Base-by-base conservation (phyloP, 1,139 yeast genomes). In the Candida smagusa region DNA sequence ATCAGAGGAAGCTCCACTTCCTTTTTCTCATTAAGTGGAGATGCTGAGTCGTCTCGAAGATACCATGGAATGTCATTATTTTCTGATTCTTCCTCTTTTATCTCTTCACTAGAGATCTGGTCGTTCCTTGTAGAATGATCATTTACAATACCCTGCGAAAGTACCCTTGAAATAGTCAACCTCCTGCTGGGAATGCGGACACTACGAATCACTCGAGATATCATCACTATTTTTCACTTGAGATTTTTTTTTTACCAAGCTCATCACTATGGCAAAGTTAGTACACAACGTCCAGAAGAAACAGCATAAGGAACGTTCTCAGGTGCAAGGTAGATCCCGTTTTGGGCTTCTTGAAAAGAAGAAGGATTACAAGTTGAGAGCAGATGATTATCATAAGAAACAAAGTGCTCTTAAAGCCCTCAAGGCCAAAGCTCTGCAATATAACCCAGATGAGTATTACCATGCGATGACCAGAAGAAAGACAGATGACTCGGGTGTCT, bases 371-470 rank as follows among this genome's bases (percentile, higher is more conserved):
- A 79, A 77, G 52, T 75, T 88, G 35, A 79, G 98, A 61, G 95
- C 97, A 1, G 81, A 78, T 34, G 96, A 92, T 58, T 89, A 73
- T 56, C 97, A 92, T 61, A 76, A 79, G 61, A 92, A 92, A 56
- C 90, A 92, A 61, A 86, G 87, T 13, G 88, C 92, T 19, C 64
- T 92, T 38, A 85, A 85, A 61, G 74, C 84, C 1, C 73, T 92
- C 45, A 78, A 86, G 52, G 72, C 72, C 34, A 88, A 88, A 58
- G 95, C 86, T 1, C 68, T 72, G 32, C 73, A 74, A 33, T 76
- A 89, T 50, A 92, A 92, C 58, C 95, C 95, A n/a, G 97, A 92
- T 72, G 98, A 92, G 61, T 92, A 85, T 65, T 88, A 89, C 62
- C 96, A 88, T 76, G 92, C 88, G 13, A 92, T 92, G 97, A 78